A percentile compares a stretch with the other conserved stretches of the same genome.
Evolutionary conservation across 805 yeast species (phyloP).

Genomic region (Metschnikowia shivogae): DNA sequence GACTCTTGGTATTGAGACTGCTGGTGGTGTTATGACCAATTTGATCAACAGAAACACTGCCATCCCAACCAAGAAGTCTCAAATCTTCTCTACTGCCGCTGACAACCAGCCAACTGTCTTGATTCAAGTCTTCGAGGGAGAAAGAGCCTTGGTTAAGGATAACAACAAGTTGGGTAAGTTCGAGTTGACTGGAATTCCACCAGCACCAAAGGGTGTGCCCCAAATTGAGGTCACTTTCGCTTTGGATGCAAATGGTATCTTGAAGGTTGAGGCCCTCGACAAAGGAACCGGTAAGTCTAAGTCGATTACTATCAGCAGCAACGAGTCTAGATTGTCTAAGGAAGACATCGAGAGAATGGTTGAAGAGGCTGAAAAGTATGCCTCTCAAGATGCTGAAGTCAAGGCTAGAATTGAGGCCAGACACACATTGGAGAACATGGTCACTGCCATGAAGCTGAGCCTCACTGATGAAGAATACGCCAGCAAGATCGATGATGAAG

Average conservation of each 20-base stretch:
- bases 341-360: constrained; percentile 22
- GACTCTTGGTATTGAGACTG: constrained; percentile 22
- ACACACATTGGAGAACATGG: constrained; percentile 19
- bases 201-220: constrained; percentile 22
- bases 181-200: constrained; percentile 22
- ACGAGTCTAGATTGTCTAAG: constrained; percentile 20
- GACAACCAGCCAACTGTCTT: constrained; percentile 23
- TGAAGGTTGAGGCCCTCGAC: constrained; percentile 20
- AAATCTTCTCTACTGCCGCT: constrained; percentile 21
- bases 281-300: constrained; percentile 21
- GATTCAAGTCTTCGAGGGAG: constrained; percentile 21
- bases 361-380: constrained; percentile 20
- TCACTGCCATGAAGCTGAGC: constrained; percentile 14
- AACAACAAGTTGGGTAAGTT: constrained; percentile 22
- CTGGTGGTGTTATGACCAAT: constrained; percentile 22
- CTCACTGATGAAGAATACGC: constrained; percentile 17
- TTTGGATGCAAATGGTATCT: constrained; percentile 21
- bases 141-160: constrained; percentile 22
- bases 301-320: constrained; percentile 20
- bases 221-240: constrained; percentile 22
- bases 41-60: constrained; percentile 22
- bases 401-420: constrained; percentile 20
- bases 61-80: constrained; percentile 21
- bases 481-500: constrained; percentile 78
- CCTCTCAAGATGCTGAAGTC: constrained; percentile 19